These are phyloP conservation scores for Neofusicoccum umdonicola DNA, from an alignment of 2,329 filamentous ascomycete species.

Conservation along the genomic window DNA sequence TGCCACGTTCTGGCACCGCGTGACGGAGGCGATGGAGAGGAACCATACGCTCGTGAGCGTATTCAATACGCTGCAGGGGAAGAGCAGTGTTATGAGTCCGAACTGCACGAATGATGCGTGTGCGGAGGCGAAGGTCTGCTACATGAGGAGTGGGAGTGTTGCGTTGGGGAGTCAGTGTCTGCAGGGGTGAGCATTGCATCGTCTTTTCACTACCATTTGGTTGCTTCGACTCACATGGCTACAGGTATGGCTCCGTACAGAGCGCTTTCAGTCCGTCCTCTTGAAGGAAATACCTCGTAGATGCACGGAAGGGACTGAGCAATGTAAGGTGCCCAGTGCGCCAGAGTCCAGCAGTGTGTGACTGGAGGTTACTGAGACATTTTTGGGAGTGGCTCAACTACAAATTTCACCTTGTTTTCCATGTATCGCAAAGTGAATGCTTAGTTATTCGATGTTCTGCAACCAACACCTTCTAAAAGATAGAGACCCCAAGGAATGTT, in stretches of 20 bases:
- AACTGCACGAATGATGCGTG: conserved; percentile 54
- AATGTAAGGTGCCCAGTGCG: no score
- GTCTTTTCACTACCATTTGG: conserved; percentile 15
- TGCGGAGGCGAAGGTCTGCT: conserved; percentile 56
- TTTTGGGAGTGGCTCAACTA: no score
- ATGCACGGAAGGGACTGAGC: no score
- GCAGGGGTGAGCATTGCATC: conserved; percentile 41
- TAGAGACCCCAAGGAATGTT: no score
- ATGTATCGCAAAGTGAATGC: neutral
- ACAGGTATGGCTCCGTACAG: conserved; percentile 39
- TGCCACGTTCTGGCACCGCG: conserved; percentile 58
- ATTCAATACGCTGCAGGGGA: conserved; percentile 55
- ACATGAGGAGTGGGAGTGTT: conserved; percentile 57
- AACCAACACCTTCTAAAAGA: no score
- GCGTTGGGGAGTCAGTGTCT: conserved; percentile 52
- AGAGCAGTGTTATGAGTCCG: conserved; percentile 50
- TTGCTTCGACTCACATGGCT: neutral
- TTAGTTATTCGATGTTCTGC: no score
- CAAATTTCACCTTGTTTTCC: no score
- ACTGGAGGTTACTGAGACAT: no score
- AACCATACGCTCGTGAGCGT: conserved; percentile 49
- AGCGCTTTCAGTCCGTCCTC: conserved; percentile 29
- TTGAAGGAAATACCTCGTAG: no score
- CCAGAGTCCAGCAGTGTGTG: no score
- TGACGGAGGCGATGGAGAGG: conserved; percentile 57